Evolutionary conservation across 257 asterid genomes (phyloP).

Genomic region (Penstemon davidsonii): DNA sequence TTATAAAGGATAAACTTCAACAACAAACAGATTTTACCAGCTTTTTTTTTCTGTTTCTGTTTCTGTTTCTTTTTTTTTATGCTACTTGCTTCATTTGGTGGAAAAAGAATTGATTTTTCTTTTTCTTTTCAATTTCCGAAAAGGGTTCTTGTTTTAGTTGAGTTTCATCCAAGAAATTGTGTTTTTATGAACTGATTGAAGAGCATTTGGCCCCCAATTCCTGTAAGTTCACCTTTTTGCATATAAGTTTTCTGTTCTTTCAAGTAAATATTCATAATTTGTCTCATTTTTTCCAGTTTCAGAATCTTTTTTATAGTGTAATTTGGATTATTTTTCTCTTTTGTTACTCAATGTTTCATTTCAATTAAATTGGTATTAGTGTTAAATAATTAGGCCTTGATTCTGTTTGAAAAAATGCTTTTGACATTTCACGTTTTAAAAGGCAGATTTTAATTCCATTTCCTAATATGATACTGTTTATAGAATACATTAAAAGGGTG

Average conservation of each 20-base stretch:
- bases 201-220: constrained; percentile 23
- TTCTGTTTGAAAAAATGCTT: constrained; percentile 10
- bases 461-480: no score
- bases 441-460: constrained; percentile 6
- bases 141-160: neutral
- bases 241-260: neutral
- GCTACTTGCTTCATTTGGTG: neutral
- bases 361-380: no score
- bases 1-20: constrained; percentile 34
- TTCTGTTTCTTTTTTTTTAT: no score
- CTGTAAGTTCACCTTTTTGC: constrained; percentile 33
- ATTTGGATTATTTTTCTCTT: no score
- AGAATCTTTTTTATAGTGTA: no score
- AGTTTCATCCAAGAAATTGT: constrained; percentile 5
- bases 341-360: no score
- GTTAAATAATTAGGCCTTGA: neutral
- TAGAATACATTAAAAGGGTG: no score
- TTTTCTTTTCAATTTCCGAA: neutral
- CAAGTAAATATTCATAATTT: no score
- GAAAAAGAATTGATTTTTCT: neutral
- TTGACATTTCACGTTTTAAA: constrained; percentile 14
- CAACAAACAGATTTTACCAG: constrained; percentile 29
- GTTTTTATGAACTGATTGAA: neutral
- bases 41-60: constrained; percentile 16
- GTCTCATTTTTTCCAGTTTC: no score